These are phyloP conservation scores for Boletus semigastroideus DNA, from an alignment of 1,284 basidiomycete genomes.

Conservation along the genomic window DNA sequence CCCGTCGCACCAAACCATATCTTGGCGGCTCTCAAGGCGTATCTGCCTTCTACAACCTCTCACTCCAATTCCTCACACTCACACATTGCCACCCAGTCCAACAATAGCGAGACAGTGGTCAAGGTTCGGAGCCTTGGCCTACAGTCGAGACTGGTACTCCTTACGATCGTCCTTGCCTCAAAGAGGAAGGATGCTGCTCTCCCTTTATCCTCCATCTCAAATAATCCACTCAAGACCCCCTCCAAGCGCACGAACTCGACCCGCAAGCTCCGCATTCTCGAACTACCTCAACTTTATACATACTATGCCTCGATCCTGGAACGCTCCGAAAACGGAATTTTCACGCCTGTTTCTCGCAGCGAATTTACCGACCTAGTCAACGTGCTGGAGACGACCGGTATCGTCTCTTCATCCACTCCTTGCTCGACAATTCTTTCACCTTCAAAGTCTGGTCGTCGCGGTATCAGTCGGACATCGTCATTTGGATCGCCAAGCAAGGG, in stretches of 20 bases:
- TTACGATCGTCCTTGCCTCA: conserved; percentile 61
- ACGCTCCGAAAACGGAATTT: conserved; percentile 51
- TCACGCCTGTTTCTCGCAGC: conserved; percentile 65
- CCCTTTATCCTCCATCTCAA: conserved; percentile 41
- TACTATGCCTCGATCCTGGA: conserved; percentile 63
- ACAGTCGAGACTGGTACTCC: conserved; percentile 67
- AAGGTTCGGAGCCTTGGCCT: conserved; percentile 69
- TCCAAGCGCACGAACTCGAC: conserved; percentile 50
- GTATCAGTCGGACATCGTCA: conserved; percentile 56
- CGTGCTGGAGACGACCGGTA: conserved; percentile 69
- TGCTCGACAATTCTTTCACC: conserved; percentile 38
- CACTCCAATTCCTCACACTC: conserved; percentile 19
- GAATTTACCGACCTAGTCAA: conserved; percentile 73
- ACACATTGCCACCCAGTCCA: conserved; percentile 27
- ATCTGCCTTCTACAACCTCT: conserved; percentile 50
- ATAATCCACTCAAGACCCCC: conserved; percentile 42
- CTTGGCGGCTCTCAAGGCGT: conserved; percentile 66
- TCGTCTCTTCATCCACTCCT: conserved; percentile 44
- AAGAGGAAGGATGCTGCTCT: conserved; percentile 60
- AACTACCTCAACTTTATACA: conserved; percentile 57
- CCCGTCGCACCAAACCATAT: conserved; percentile 63
- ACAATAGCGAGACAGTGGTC: conserved; percentile 59
- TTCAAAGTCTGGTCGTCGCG: conserved; percentile 42
- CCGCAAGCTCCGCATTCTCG: conserved; percentile 41
- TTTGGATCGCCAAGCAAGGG: conserved; percentile 48